Evolutionary conservation across 768 basidiomycete species (phyloP), one percentile per base, ranked within the genome.

Genomic region (Collybia nuda): DNA sequence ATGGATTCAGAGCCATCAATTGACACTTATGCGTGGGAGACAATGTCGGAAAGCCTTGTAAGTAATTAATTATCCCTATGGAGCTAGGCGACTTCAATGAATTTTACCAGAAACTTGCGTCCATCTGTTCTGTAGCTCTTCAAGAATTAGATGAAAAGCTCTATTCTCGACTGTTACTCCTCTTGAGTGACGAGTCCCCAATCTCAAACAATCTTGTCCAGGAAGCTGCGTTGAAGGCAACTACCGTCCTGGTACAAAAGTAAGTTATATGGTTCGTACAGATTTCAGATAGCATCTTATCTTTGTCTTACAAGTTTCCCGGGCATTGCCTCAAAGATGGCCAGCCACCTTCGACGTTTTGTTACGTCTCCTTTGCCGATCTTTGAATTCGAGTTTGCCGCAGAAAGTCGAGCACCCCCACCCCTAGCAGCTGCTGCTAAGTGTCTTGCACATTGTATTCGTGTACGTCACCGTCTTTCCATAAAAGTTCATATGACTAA

Each of bases 1-100:
- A 84, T 93, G 82, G 90, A 92, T 12, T 71, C 74, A 3, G 87
- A 90, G 52, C 91, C 89, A 11, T 78, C 86, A 0, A 59, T 86
- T 28, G 92, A 94, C 63, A 90, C 88, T n/a, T 94, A 93, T 67
- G 84, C 89, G 45, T 93, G 87, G 86, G 92, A 94, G 62, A 93
- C 92, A 0, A 86, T 94, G 85, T 90, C 92, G 8, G 92, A 94
- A 63, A 88, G 88, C 56, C 66, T 94, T 77, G 92, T 91, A 57
- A 42, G 41, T 19, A 26, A 3, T 21, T 39, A 38, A 19, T 19
- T 17, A 15, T 52, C 43, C n/a, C 1, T 22, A 6, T 4, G 36
- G 22, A 28, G 14, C 12, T 35, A 15, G 40, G 42, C 28, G n/a
- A 23, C 22, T 41, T 26, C 23, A 14, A 43, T 44, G 26, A 43